These are phyloP conservation scores for Elongisporangium undulatum DNA, from an alignment of 352 stramenopile species.

Conservation along the genomic window DNA sequence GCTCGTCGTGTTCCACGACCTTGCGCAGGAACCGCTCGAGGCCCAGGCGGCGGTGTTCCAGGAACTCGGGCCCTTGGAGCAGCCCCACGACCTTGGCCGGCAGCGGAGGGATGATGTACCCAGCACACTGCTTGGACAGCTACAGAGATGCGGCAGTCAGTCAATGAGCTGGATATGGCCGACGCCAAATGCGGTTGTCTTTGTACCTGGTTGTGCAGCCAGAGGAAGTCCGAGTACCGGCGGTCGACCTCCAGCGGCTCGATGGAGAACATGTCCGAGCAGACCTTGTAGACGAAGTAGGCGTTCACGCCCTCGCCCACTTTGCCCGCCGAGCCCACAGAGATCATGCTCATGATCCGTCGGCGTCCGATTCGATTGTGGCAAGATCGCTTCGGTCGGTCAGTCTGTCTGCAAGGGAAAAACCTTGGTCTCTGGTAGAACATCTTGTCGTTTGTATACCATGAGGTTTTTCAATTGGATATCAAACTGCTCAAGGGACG, in stretches of 20 bases:
- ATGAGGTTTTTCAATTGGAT: not conserved
- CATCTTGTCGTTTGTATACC: not conserved
- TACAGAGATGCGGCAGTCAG: not conserved
- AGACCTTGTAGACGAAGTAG: conserved; percentile 81
- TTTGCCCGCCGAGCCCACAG: conserved; percentile 64
- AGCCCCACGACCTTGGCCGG: conserved; percentile 75
- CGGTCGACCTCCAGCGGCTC: conserved; percentile 53
- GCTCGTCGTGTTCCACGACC: conserved; percentile 70
- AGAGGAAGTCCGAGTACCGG: conserved; percentile 84
- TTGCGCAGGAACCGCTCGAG: conserved; percentile 82
- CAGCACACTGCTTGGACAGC: conserved; percentile 63
- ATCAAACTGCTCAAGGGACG: not conserved
- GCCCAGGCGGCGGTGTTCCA: conserved; percentile 63
- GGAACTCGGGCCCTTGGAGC: conserved; percentile 74
- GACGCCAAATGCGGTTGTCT: too few relatives aligned
- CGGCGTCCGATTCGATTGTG: not conserved
- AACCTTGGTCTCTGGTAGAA: not conserved
- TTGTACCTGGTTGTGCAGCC: conserved; percentile 67
- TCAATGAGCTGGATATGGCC: not conserved
- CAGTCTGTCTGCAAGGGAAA: not conserved
- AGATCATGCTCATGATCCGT: conserved; percentile 20
- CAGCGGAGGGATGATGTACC: conserved; percentile 81
- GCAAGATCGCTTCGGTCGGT: not conserved
- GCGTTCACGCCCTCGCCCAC: conserved; percentile 82
- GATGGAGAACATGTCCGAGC: conserved; percentile 39